A percentile compares a stretch with the other conserved stretches of the same genome.
phyloP scores from a whole-genome alignment of 495 filamentous ascomycete species.

The Hypoxylon cercidicola region DNA sequence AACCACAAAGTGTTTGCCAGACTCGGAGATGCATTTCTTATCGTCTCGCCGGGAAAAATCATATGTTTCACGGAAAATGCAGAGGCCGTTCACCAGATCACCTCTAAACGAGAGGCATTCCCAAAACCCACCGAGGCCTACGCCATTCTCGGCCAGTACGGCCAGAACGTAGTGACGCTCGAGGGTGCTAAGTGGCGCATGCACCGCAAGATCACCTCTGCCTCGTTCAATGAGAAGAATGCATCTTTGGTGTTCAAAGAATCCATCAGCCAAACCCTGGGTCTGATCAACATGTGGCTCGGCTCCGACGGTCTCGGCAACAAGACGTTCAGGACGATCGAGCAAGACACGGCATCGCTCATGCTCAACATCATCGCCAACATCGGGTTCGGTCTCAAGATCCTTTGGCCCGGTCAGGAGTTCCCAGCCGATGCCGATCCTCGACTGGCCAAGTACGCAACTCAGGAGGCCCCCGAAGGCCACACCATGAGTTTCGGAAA shows the following conservation, averaged over 20 bases:
- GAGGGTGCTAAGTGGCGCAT: constrained; percentile 72
- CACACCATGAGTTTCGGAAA: constrained; percentile 70
- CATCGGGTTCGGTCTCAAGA: constrained; percentile 70
- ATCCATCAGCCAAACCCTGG: constrained; percentile 65
- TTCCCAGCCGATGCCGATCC: constrained; percentile 51
- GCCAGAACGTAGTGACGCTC: constrained; percentile 70
- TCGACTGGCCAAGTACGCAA: constrained; percentile 55
- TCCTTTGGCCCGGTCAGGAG: constrained; percentile 65
- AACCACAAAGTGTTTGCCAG: constrained; percentile 51
- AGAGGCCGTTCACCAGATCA: constrained; percentile 68
- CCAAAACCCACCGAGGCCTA: constrained; percentile 72
- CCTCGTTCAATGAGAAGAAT: constrained; percentile 78
- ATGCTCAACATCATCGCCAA: constrained; percentile 74
- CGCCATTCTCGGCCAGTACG: constrained; percentile 67
- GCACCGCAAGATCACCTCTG: constrained; percentile 74
- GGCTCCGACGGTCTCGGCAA: constrained; percentile 45
- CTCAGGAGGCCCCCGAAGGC: constrained; percentile 56
- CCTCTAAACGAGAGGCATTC: constrained; percentile 69
- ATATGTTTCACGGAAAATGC: constrained; percentile 64
- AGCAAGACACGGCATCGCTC: constrained; percentile 69
- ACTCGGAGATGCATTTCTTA: constrained; percentile 60
- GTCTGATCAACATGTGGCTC: constrained; percentile 65
- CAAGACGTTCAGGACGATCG: constrained; percentile 60
- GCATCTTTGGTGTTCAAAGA: constrained; percentile 72
- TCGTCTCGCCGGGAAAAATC: constrained; percentile 60